These are phyloP conservation scores for Przewalskia tangutica DNA, from an alignment of 257 asterid genomes.

Conservation along the genomic window DNA sequence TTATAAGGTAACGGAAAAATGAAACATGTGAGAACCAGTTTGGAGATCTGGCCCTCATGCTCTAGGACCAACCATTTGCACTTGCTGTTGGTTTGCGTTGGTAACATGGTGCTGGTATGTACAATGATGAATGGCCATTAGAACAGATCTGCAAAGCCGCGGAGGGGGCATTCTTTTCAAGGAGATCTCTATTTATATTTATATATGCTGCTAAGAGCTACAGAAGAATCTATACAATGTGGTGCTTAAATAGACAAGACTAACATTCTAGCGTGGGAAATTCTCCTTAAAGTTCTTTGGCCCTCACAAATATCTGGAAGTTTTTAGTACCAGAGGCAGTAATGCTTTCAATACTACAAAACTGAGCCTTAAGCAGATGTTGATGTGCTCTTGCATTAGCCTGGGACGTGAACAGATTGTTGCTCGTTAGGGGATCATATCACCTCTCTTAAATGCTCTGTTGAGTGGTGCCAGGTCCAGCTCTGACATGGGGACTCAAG, in stretches of 20 bases:
- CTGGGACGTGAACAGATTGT: background rate
- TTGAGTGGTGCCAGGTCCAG: background rate
- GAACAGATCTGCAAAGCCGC: background rate
- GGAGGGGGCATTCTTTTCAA: background rate
- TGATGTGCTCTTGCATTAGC: background rate
- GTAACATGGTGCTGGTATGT: background rate
- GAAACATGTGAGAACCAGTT: background rate
- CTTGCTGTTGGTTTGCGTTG: background rate
- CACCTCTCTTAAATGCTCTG: background rate
- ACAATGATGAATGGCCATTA: background rate
- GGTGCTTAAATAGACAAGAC: background rate
- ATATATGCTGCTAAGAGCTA: background rate
- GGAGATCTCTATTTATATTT: background rate
- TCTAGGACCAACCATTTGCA: background rate
- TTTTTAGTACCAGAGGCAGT: background rate
- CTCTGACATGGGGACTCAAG: background rate
- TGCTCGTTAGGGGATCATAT: background rate
- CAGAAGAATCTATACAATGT: background rate
- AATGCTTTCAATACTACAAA: background rate
- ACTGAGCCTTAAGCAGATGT: background rate
- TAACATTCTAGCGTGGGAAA: background rate
- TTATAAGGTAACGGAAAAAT: background rate
- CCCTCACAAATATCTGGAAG: background rate
- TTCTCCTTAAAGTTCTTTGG: background rate
- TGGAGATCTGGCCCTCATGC: background rate